Conservation (phyloP, 2,329 filamentous ascomycete species). For the Zelopaecilomyces penicillatus region DNA sequence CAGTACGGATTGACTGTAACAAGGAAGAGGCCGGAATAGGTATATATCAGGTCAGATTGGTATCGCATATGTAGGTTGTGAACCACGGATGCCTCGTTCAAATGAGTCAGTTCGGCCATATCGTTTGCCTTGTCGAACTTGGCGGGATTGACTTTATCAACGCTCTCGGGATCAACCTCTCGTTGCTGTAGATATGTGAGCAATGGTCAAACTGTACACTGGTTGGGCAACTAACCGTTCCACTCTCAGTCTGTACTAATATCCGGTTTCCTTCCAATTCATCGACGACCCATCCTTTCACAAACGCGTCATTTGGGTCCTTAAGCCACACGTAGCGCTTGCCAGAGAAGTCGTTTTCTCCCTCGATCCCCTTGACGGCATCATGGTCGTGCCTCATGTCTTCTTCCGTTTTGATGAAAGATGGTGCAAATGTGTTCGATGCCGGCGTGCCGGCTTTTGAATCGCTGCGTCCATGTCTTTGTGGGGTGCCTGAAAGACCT, state of each 20-base stretch:
- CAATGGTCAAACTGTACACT: background rate
- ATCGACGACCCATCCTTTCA: conserved; percentile 86
- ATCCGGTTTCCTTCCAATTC: conserved; percentile 63
- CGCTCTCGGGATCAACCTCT: conserved; percentile 74
- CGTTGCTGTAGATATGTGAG: conserved; percentile 55
- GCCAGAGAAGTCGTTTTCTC: conserved; percentile 97
- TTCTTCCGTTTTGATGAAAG: conserved; percentile 89
- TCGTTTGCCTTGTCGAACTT: conserved; percentile 99
- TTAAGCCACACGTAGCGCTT: conserved; percentile 97
- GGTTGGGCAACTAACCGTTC: conserved; percentile 52
- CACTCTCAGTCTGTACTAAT: conserved; percentile 88
- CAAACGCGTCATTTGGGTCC: conserved; percentile 78
- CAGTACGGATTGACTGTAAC: conserved; percentile 98
- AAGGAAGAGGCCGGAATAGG: conserved; percentile 92
- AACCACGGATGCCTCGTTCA: conserved; percentile 96
- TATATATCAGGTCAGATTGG: conserved; percentile 93
- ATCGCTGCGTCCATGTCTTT: conserved; percentile 40
- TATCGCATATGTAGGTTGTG: conserved; percentile 95
- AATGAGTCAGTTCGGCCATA: conserved; percentile 96
- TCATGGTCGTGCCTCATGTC: conserved; percentile 55
- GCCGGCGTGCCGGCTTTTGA: conserved; percentile 57
- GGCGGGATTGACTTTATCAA: conserved; percentile 98
- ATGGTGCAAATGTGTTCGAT: conserved; percentile 84
- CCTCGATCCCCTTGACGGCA: conserved; percentile 68
- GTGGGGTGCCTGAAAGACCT: conserved; percentile 26